Conservation (phyloP, 2,329 filamentous ascomycete species). For the Bipolaris victoriae region DNA sequence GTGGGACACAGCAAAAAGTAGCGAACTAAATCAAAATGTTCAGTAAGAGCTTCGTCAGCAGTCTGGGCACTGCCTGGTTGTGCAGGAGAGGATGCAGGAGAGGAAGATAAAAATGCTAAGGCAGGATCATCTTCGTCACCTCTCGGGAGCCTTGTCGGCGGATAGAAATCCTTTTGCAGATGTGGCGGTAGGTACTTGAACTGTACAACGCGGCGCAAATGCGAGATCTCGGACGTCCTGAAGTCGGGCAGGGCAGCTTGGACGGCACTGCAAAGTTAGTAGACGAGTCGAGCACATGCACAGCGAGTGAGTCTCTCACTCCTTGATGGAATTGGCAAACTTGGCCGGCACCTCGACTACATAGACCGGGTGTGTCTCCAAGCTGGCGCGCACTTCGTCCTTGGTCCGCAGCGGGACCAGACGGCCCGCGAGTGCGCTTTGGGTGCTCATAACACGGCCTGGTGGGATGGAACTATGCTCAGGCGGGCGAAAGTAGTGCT, state of each 20-base stretch:
- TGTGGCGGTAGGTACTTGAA: slow-evolving; percentile 70
- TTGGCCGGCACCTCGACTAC: slow-evolving; percentile 75
- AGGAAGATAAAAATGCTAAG: slow-evolving; percentile 37
- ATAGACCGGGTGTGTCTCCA: slow-evolving; percentile 67
- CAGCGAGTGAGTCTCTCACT: slow-evolving; percentile 58
- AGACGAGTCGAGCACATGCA: slow-evolving; percentile 17
- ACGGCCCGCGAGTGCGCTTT: slow-evolving; percentile 25
- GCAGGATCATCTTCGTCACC: slow-evolving; percentile 43
- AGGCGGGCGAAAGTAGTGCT: background rate
- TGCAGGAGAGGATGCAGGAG: slow-evolving; percentile 17
- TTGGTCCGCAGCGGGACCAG: slow-evolving; percentile 55
- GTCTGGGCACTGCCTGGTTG: slow-evolving; percentile 15
- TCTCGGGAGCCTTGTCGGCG: slow-evolving; percentile 42
- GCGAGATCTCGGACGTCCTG: slow-evolving; percentile 54
- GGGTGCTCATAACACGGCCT: slow-evolving; percentile 37
- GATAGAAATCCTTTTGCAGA: slow-evolving; percentile 52
- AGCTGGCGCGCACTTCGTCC: slow-evolving; percentile 57
- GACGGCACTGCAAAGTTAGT: slow-evolving; percentile 50
- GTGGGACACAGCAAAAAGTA: slow-evolving; percentile 61
- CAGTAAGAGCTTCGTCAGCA: slow-evolving; percentile 29
- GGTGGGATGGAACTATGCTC: slow-evolving; percentile 3
- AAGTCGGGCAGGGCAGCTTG: slow-evolving; percentile 53
- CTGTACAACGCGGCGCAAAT: slow-evolving; percentile 79
- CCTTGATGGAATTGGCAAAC: slow-evolving; percentile 73
- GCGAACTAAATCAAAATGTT: slow-evolving; percentile 47